Base-by-base conservation (phyloP, 179 eudicot genomes). In the Silene noctiflora region DNA sequence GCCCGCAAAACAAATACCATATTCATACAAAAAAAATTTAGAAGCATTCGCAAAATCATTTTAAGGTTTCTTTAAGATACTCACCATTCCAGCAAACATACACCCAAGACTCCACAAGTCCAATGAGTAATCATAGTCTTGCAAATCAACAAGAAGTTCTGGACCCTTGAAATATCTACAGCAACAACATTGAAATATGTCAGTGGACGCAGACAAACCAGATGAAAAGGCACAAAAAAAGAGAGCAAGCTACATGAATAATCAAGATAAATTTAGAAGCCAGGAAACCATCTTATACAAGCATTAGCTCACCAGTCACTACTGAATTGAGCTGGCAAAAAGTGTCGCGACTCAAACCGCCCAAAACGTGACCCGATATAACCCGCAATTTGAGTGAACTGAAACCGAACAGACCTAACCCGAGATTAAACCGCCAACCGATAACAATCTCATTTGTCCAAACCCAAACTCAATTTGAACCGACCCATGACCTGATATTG, bases 61-160 rank as follows among this genome's bases (percentile, higher is more conserved):
- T 64, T 56, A 25, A 48, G 24, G 44, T 44, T 6, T 19, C 12
- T 12, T n/a, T 12, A 77, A 33, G 12, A 86, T 72, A 51, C 87
- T 86, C 35, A 93, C 98, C 96, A 91, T 91, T 81, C 98, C 97
- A 73, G 97, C 97, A 84, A 93, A 88, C 97, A 93, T 93, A 74
- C 96, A 91, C 48, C 97, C 97, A 61, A 93, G 89, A 78, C 97
- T 93, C 97, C 97, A 93, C 64, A 93, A 79, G 84, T 93, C 97
- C 83, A 92, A 84, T 20, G 97, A 91, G 80, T 92, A 92, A 81
- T 89, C 96, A 85, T 93, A 93, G 76, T 91, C 96, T 83, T 91
- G 94, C 86, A 93, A 84, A 84, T 91, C 96, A 81, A 91, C 93
- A 74, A 90, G 91, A 77, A 91, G 90, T 86, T 93, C 97, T 14